Conservation (phyloP, 2,329 filamentous ascomycete genomes). For the Microsporum canis region DNA sequence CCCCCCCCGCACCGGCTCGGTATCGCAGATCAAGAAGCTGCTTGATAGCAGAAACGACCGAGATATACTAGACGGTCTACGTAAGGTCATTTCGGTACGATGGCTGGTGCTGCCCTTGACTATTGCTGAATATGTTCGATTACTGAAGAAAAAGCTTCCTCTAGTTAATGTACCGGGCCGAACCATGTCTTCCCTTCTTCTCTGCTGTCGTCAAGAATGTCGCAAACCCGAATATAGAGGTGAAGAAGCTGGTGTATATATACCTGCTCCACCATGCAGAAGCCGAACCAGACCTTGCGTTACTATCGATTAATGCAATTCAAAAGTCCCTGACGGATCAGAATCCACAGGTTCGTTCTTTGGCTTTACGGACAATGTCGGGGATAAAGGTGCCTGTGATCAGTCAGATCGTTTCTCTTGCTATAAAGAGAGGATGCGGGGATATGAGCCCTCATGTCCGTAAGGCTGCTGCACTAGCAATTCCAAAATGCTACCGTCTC, state of each 20-base stretch:
- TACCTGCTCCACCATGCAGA: constrained; percentile 96
- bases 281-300: constrained; percentile 83
- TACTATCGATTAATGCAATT: constrained; percentile 96
- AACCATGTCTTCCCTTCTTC: constrained; percentile 84
- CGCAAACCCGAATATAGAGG: constrained; percentile 81
- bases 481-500: constrained; percentile 88
- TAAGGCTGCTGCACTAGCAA: constrained; percentile 82
- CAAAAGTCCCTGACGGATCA: constrained; percentile 92
- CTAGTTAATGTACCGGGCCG: constrained; percentile 89
- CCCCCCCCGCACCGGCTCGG: constrained; percentile 55
- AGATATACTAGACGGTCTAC: constrained; percentile 83
- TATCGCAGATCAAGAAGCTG: constrained; percentile 83
- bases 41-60: constrained; percentile 88
- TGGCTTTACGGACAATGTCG: constrained; percentile 93
- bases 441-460: constrained; percentile 94
- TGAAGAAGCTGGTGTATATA: constrained; percentile 97
- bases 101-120: neutral
- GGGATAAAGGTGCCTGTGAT: constrained; percentile 95
- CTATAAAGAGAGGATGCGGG: constrained; percentile 83
- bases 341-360: constrained; percentile 79
- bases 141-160: neutral
- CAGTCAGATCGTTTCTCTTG: constrained; percentile 89
- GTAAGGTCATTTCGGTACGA: constrained; percentile 71
- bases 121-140: neutral
- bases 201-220: constrained; percentile 98